These are phyloP conservation scores for Globisporangium viniferum DNA, from an alignment of 352 stramenopile species.

Conservation along the genomic window DNA sequence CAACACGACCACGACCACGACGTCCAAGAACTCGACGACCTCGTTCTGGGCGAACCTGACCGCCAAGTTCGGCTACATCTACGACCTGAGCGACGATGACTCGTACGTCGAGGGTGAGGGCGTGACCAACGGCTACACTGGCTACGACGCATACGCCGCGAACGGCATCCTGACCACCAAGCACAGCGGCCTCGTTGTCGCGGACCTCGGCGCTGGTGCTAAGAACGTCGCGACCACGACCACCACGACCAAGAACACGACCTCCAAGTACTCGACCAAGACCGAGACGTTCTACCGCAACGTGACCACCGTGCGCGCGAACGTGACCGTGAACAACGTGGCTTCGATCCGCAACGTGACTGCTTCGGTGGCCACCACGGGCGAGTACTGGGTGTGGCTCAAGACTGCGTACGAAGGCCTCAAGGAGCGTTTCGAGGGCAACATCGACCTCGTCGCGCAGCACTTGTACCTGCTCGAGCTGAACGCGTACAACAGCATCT, in stretches of 20 bases:
- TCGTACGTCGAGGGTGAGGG: slow-evolving; percentile 32
- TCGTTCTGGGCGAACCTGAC: slow-evolving; percentile 36
- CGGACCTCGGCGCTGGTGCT: slow-evolving; percentile 25
- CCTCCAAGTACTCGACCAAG: slow-evolving; percentile 19
- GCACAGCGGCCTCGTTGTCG: slow-evolving; percentile 45
- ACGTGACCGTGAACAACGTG: slow-evolving; percentile 40
- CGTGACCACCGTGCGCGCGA: slow-evolving; percentile 31
- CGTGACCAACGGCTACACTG: slow-evolving; percentile 46
- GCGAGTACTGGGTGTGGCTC: slow-evolving; percentile 63
- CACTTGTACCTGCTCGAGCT: slow-evolving; percentile 66
- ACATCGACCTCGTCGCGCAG: slow-evolving; percentile 53
- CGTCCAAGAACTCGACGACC: slow-evolving; percentile 19
- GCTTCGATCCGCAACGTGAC: slow-evolving; percentile 35
- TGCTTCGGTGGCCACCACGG: slow-evolving; percentile 41
- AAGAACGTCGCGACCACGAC: slow-evolving; percentile 2
- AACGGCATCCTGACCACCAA: slow-evolving; percentile 46
- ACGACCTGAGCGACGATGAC: slow-evolving; percentile 39
- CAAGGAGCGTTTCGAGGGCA: slow-evolving; percentile 53
- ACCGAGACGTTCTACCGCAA: slow-evolving; percentile 34
- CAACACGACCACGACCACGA: slow-evolving; percentile 33
- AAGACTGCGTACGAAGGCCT: slow-evolving; percentile 54
- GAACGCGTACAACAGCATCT: slow-evolving; percentile 53
- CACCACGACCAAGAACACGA: slow-evolving; percentile 23
- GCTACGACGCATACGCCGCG: slow-evolving; percentile 35
- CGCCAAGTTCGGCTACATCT: slow-evolving; percentile 39